Percentiles rank a stretch among this genome's conserved stretches.
These are phyloP conservation scores for Fusarium nelsonii DNA, from an alignment of 2,329 filamentous ascomycete species.

Conservation along the genomic window DNA sequence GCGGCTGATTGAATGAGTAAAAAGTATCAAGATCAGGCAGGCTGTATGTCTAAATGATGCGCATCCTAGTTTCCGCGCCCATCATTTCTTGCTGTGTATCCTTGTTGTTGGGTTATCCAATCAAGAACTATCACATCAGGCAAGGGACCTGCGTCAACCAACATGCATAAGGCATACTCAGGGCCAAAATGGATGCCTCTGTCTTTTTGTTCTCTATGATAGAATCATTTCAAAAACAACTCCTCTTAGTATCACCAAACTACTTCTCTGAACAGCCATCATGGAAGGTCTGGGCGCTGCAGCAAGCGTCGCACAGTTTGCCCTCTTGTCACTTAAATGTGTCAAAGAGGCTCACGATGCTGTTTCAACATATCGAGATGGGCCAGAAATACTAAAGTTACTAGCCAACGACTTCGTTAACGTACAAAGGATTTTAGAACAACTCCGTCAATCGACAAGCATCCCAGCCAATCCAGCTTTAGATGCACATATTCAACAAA, in stretches of 20 bases:
- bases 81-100: not conserved
- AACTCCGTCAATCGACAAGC: not conserved
- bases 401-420: not conserved
- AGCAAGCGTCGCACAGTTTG: not conserved
- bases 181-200: not conserved
- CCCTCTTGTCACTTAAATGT: not conserved
- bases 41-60: not conserved
- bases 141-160: not conserved
- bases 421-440: not conserved
- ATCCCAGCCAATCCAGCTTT: not conserved
- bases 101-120: not conserved
- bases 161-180: not conserved
- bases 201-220: not conserved
- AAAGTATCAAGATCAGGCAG: not conserved
- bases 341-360: not conserved
- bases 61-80: not conserved
- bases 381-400: not conserved
- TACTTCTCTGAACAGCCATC: not conserved
- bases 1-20: not conserved
- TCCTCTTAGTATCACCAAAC: not conserved
- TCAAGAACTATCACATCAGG: not conserved
- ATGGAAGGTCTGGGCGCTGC: not conserved
- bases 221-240: not conserved
- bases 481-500: conserved; percentile 2
- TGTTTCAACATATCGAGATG: not conserved